These are phyloP conservation scores for Saturnispora diversa DNA, from an alignment of 805 yeast species.

Conservation along the genomic window DNA sequence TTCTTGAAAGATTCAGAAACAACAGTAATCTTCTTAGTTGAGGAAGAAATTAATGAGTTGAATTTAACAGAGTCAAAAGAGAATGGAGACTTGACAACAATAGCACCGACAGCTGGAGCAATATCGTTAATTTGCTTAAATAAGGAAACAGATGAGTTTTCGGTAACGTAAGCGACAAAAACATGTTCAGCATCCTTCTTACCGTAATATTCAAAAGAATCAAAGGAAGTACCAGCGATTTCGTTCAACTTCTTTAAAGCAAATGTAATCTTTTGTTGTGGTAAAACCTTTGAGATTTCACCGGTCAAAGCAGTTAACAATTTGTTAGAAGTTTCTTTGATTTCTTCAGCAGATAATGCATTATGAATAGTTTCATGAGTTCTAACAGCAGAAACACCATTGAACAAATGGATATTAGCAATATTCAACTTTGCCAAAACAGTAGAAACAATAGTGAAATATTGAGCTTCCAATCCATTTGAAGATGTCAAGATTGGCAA, in stretches of 20 bases:
- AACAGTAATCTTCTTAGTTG: constrained; percentile 55
- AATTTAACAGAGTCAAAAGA: constrained; percentile 69
- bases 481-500: constrained; percentile 67
- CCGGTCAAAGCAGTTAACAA: constrained; percentile 29
- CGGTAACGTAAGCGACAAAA: constrained; percentile 75
- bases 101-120: constrained; percentile 42
- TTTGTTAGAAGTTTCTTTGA: constrained; percentile 33
- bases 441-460: constrained; percentile 54
- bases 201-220: constrained; percentile 68
- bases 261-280: constrained; percentile 32
- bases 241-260: constrained; percentile 46
- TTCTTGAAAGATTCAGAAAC: constrained; percentile 45
- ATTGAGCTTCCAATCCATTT: constrained; percentile 55
- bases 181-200: constrained; percentile 54
- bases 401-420: constrained; percentile 69
- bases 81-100: constrained; percentile 66
- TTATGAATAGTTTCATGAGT: constrained; percentile 40
- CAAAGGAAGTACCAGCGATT: constrained; percentile 41
- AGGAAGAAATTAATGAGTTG: constrained; percentile 46
- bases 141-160: constrained; percentile 47
- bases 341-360: constrained; percentile 36
- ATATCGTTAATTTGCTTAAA: constrained; percentile 32
- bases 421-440: constrained; percentile 54
- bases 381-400: constrained; percentile 61
- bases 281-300: constrained; percentile 18